Conservation (phyloP, 805 yeast species). For the Hanseniaspora thailandica region DNA sequence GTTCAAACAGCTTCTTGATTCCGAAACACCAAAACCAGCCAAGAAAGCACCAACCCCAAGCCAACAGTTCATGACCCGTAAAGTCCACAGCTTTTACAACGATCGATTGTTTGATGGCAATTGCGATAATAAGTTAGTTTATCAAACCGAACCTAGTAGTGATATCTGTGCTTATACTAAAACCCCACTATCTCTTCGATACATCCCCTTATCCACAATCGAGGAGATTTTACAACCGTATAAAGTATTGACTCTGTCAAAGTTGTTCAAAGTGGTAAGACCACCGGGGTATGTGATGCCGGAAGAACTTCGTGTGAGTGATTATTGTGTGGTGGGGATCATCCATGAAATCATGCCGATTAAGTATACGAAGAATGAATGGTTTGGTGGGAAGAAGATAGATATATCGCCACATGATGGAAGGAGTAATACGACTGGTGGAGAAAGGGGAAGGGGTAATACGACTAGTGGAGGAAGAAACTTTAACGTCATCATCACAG, state of each 20-base stretch:
- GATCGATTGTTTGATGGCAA: not conserved
- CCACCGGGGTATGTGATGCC: constrained; percentile 68
- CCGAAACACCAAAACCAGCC: not conserved
- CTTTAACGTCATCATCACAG: constrained; percentile 4
- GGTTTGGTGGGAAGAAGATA: not conserved
- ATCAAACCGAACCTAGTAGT: constrained; percentile 28
- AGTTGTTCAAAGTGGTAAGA: constrained; percentile 49
- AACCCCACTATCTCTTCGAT: constrained; percentile 35
- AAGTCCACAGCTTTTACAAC: constrained; percentile 34
- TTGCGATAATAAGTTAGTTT: constrained; percentile 19
- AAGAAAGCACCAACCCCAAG: constrained; percentile 6
- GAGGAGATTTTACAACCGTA: constrained; percentile 34
- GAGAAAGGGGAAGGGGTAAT: too few species aligned
- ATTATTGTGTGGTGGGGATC: constrained; percentile 4
- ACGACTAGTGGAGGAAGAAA: not conserved
- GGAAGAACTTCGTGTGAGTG: constrained; percentile 10
- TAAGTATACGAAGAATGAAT: not conserved
- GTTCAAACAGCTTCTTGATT: constrained; percentile 16
- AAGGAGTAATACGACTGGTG: too few species aligned
- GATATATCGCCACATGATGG: too few species aligned
- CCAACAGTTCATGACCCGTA: constrained; percentile 26
- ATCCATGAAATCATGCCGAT: constrained; percentile 11
- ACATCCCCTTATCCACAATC: constrained; percentile 32
- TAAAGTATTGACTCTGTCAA: constrained; percentile 46
- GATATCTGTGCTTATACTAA: constrained; percentile 41